Percentiles rank a stretch among this genome's conserved stretches.
Evolutionary conservation across 2,329 filamentous ascomycete species (phyloP).

Genomic region (Talaromyces sp.): DNA sequence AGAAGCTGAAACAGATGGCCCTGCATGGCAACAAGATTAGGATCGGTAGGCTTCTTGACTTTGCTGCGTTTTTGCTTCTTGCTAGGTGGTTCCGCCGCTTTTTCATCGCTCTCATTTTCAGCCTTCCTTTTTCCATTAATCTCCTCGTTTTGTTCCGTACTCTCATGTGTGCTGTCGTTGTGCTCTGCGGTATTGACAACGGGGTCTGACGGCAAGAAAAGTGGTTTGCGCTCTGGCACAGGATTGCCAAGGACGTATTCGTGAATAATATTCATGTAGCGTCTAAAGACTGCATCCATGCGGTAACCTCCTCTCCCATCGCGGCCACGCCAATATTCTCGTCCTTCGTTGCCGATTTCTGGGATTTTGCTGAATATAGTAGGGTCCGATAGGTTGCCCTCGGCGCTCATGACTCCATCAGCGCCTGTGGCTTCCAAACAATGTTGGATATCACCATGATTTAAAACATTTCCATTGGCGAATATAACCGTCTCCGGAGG

Average conservation of each 20-base stretch:
- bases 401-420: slow-evolving; percentile 92
- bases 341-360: slow-evolving; percentile 56
- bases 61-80: slow-evolving; percentile 46
- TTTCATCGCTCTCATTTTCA: slow-evolving; percentile 20
- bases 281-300: slow-evolving; percentile 77
- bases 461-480: slow-evolving; percentile 90
- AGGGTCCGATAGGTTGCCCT: slow-evolving; percentile 90
- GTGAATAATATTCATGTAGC: slow-evolving; percentile 89
- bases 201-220: slow-evolving; percentile 62
- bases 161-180: slow-evolving; percentile 7
- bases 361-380: slow-evolving; percentile 73
- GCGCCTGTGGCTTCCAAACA: slow-evolving; percentile 81
- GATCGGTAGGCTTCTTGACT: slow-evolving; percentile 45
- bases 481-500: slow-evolving; percentile 88
- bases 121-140: slow-evolving; percentile 4
- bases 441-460: slow-evolving; percentile 67
- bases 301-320: slow-evolving; percentile 80
- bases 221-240: slow-evolving; percentile 58
- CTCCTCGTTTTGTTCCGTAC: not conserved
- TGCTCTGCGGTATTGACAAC: slow-evolving; percentile 19
- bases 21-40: slow-evolving; percentile 76
- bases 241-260: slow-evolving; percentile 65
- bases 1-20: slow-evolving; percentile 90
- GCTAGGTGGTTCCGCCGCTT: slow-evolving; percentile 46
- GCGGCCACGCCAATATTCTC: slow-evolving; percentile 80